Percentiles rank a stretch among this genome's conserved stretches.
These are phyloP conservation scores for Apiotrichum gamsii DNA, from an alignment of 1,284 basidiomycete genomes.

Conservation along the genomic window DNA sequence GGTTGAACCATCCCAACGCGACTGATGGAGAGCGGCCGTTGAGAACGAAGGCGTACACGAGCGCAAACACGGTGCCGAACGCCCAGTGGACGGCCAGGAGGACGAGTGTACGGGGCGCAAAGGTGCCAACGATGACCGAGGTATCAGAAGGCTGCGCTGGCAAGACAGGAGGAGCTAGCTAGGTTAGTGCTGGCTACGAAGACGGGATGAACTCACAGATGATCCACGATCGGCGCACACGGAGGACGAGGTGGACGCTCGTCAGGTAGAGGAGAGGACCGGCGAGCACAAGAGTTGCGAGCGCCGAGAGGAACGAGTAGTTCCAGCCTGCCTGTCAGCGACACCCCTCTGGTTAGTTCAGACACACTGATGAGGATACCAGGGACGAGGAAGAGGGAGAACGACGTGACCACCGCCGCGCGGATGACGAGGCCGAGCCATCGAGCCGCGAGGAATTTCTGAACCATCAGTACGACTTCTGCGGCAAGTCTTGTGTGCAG, in stretches of 20 bases:
- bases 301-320: constrained; percentile 3
- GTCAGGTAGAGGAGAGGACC: constrained; percentile 55
- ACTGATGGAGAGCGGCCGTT: constrained; percentile 8
- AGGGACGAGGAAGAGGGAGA: constrained; percentile 16
- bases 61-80: constrained; percentile 17
- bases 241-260: constrained; percentile 51
- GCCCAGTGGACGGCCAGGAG: constrained; percentile 22
- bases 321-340: constrained; percentile 9
- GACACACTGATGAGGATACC: constrained; percentile 8
- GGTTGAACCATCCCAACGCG: constrained; percentile 17
- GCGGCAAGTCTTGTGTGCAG: too few species aligned
- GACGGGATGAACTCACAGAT: constrained; percentile 21
- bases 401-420: constrained; percentile 6
- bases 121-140: constrained; percentile 16
- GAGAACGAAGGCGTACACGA: constrained; percentile 15
- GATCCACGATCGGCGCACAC: constrained; percentile 24
- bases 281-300: constrained; percentile 11
- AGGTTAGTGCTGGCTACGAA: background rate
- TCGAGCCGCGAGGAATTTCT: constrained; percentile 31
- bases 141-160: constrained; percentile 7
- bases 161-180: constrained; percentile 15
- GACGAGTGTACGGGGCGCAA: constrained; percentile 16
- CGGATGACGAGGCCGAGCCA: constrained; percentile 22
- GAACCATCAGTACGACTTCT: too few species aligned
- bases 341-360: background rate